Evolutionary conservation across 257 asterid genomes (phyloP).

Genomic region (Solanum gandarillasii): DNA sequence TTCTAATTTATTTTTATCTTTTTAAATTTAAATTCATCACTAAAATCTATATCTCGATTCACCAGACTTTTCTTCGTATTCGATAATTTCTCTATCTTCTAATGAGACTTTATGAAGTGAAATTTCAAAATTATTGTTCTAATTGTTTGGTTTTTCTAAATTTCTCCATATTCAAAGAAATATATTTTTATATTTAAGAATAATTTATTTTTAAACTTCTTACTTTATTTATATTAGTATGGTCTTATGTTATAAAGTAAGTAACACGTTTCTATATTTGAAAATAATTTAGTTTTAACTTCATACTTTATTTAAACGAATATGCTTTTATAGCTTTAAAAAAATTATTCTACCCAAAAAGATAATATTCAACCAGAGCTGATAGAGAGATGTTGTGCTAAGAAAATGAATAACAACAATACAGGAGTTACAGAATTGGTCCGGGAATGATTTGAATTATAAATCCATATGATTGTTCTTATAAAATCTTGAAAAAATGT

Average conservation of each 20-base stretch:
- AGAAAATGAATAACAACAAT: not conserved
- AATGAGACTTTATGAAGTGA: not conserved
- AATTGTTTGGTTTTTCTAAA: not conserved
- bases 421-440: conserved; percentile 18
- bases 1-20: not conserved
- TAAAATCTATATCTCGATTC: not conserved
- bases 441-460: not conserved
- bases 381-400: not conserved
- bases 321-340: not conserved
- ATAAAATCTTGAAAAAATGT: conserved; percentile 2
- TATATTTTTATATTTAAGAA: no score
- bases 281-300: no score
- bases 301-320: no score
- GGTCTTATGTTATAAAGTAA: not conserved
- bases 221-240: no score
- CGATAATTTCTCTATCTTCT: not conserved
- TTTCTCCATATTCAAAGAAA: not conserved
- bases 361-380: no score
- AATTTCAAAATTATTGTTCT: no score
- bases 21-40: not conserved
- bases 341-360: no score
- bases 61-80: not conserved
- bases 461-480: not conserved
- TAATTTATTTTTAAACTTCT: no score
- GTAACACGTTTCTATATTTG: no score